These are phyloP conservation scores for Bromus sterilis DNA, from an alignment of 176 grass and related monocot genomes.

Conservation along the genomic window DNA sequence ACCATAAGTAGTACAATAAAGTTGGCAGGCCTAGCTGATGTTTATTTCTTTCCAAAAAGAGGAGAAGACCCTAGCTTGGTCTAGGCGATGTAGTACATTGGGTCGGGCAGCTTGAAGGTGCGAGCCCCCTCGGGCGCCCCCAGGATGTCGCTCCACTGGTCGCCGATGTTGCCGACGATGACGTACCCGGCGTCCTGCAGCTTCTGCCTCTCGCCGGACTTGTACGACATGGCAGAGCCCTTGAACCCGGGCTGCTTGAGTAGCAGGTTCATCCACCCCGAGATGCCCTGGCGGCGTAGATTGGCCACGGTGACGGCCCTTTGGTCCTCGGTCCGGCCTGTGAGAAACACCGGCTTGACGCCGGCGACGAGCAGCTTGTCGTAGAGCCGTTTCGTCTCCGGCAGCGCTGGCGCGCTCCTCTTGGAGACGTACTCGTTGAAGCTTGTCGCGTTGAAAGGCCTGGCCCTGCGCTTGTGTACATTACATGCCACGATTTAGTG, in stretches of 20 bases:
- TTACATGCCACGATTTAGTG: too few species aligned
- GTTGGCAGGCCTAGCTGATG: too few species aligned
- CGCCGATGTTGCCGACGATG: constrained; percentile 43
- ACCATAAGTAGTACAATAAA: too few species aligned
- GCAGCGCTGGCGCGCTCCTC: constrained; percentile 24
- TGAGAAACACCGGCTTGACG: constrained; percentile 45
- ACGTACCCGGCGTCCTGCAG: constrained; percentile 16
- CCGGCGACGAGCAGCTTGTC: not conserved
- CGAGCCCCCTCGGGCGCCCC: not conserved
- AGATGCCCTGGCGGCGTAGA: constrained; percentile 14
- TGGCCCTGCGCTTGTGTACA: not conserved
- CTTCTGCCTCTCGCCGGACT: constrained; percentile 22
- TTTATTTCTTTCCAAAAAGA: too few species aligned
- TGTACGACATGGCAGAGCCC: too few species aligned
- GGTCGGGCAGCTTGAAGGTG: constrained; percentile 54
- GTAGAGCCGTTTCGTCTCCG: constrained; percentile 25
- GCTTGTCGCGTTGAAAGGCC: constrained; percentile 9
- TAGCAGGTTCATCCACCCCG: constrained; percentile 24
- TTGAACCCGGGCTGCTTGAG: constrained; percentile 12
- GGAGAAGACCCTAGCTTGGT: too few species aligned
- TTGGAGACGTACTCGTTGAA: constrained; percentile 19
- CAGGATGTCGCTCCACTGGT: constrained; percentile 61
- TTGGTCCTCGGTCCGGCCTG: constrained; percentile 21
- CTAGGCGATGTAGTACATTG: constrained; percentile 49
- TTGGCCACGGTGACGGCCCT: not conserved